Evolutionary conservation across 108 stramenopile species (phyloP).

Genomic region (Licmophora abbreviata): DNA sequence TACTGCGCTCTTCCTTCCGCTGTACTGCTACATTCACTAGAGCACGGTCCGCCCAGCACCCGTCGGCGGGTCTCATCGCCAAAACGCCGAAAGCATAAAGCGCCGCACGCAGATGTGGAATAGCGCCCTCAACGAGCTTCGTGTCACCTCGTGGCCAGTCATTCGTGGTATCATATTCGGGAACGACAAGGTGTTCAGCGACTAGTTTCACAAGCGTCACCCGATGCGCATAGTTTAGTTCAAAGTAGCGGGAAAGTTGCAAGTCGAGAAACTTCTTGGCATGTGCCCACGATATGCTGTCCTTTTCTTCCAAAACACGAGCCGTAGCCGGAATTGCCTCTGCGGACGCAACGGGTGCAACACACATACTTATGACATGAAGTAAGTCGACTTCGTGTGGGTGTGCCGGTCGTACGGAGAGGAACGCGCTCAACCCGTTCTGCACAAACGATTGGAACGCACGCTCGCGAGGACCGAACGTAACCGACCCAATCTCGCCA

Average conservation of each 20-base stretch:
- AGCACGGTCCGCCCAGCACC: conserved; percentile 20
- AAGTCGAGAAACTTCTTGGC: conserved; percentile 21
- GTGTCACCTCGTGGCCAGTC: no score
- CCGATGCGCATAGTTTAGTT: conserved; percentile 36
- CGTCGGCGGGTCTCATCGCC: conserved; percentile 19
- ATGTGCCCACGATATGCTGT: conserved; percentile 15
- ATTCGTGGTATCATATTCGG: conserved; percentile 7
- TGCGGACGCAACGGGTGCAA: conserved; percentile 29
- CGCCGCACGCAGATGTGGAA: conserved; percentile 34
- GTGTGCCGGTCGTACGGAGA: conserved; percentile 26
- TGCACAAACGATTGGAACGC: conserved; percentile 26
- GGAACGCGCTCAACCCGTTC: conserved; percentile 19
- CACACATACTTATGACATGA: conserved; percentile 42
- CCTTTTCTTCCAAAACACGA: conserved; percentile 12
- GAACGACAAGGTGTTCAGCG: conserved; percentile 15
- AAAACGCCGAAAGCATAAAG: conserved; percentile 25
- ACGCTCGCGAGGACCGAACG: conserved; percentile 21
- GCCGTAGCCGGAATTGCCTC: conserved; percentile 13
- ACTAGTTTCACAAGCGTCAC: conserved; percentile 25
- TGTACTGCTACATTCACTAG: conserved; percentile 23
- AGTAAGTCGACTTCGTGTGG: conserved; percentile 27
- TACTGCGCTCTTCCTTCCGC: conserved; percentile 7
- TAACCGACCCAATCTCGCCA: conserved; percentile 28
- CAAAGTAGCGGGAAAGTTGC: conserved; percentile 20
- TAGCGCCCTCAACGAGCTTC: conserved; percentile 14